Evolutionary conservation across 225 moss, liverwort and hornwort species (phyloP), one percentile per base, ranked within the genome.

Genomic region (Antitrichia curtipendula): DNA sequence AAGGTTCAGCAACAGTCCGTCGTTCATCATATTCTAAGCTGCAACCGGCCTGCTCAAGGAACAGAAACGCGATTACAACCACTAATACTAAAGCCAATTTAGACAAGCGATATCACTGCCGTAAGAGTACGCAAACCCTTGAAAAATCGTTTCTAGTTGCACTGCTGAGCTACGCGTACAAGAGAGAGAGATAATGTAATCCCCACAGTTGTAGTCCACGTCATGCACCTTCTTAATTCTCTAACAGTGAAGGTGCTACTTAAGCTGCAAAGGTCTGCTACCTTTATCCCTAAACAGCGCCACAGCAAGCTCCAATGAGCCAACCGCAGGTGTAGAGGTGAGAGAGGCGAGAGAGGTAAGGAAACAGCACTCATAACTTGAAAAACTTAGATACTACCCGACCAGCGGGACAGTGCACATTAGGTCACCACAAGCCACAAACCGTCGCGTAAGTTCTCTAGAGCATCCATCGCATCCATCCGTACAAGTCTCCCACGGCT

Each of bases 371-470:
- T 63, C 63, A 18, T 21, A 40, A n/a, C 79, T 56, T 59, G 16
- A 66, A 75, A 75, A 72, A 80, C 84, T 41, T 54, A 74, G 20
- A 83, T 63, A 84, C 80, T 80, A 53, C 43, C 32, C 47, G 13
- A 47, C 68, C 69, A 84, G 57, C 79, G 36, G 21, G 23, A 49
- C 13, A 91, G 40, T 41, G 57, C 85, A 77, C 84, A 91, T 91
- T 91, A 89, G 91, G 91, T 87, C 86, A 89, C 82, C 65, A 75
- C 38, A 89, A 68, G 38, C 36, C 88, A 83, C 74, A 53, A 74
- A 66, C 83, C 74, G n/a, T 29, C 68, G 36, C 24, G 23, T 66
- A 24, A 89, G n/a, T 65, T 74, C 88, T 36, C 91, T 80, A 80
- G 53, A 74, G 32, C 87, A 91, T 62, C 36, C 87, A 86, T 40